Evolutionary conservation across 2,329 filamentous ascomycete species (phyloP), one percentile per base, ranked within the genome.

Genomic region (Alternaria consortialis): DNA sequence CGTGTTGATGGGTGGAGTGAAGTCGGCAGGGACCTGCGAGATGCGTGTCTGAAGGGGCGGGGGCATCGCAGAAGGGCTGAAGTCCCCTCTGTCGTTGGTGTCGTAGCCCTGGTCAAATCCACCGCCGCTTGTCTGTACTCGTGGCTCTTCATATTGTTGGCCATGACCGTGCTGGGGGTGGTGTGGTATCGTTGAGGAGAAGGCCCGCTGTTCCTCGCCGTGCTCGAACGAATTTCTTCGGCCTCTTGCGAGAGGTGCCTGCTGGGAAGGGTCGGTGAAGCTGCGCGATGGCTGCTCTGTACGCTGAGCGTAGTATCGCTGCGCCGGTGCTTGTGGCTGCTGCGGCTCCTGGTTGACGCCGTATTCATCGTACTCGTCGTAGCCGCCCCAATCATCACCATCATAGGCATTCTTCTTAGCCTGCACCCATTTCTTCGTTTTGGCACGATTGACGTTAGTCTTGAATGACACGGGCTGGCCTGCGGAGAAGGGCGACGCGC

Each of bases 361-460:
- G 65, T 85, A 84, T 59, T 85, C 83, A 56, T 86, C 83, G 55
- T 88, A 85, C 50, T 86, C 85, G 65, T 85, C 83, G 64, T 82
- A 83, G 43, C 87, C 90, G 36, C 93, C 94, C 94, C 94, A 97
- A 74, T 97, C 94, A 72, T 96, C 93, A 65, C 94, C 94, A 72
- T 94, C 94, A 74, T 98, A 98, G 74, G 88, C 91, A 70, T 91
- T 89, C 60, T 88, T 85, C 79, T 94, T 94, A 36, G 94, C 94
- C 73, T 97, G 91, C 37, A 94, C 90, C 94, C 94, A 98, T 86
- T 97, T 97, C 80, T 90, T 91, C 56, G 94, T 97, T 82, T 97
- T 97, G 57, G 89, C 87, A 63, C 94, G 89, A 80, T 92, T 94
- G 50, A 97, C 89, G 77, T 97, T 96, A 53, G 93, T 88, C 77